A percentile compares a stretch with the other conserved stretches of the same genome.
These are phyloP conservation scores for Kalmanozyma brasiliensis DNA, from an alignment of 1,284 basidiomycete genomes.

Conservation along the genomic window DNA sequence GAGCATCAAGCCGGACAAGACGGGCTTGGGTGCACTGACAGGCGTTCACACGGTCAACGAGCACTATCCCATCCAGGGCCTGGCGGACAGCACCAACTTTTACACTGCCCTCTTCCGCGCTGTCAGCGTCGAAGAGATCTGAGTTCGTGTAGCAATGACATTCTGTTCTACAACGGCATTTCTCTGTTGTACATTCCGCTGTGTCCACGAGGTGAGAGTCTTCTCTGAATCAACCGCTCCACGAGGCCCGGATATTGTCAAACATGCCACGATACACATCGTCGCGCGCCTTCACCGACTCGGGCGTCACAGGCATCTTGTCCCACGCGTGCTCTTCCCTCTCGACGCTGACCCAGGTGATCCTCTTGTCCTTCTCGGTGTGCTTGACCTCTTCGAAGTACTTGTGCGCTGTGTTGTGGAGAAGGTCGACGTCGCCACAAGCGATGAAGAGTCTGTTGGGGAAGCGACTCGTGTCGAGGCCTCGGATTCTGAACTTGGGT, in stretches of 20 bases:
- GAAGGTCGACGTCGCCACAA: constrained; percentile 49
- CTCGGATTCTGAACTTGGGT: constrained; percentile 37
- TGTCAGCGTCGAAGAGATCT: constrained; percentile 63
- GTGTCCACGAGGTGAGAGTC: not conserved
- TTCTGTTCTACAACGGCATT: not conserved
- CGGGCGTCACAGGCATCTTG: constrained; percentile 42
- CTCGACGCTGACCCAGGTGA: constrained; percentile 38
- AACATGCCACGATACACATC: constrained; percentile 28
- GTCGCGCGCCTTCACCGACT: constrained; percentile 32
- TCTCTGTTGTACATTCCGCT: not conserved
- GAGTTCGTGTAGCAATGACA: not conserved
- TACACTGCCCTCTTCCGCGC: constrained; percentile 71
- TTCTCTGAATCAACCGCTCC: constrained; percentile 4
- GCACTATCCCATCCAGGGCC: constrained; percentile 69
- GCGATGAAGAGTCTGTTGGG: constrained; percentile 48
- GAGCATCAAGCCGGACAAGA: constrained; percentile 65
- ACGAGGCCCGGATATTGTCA: constrained; percentile 21
- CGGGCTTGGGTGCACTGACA: constrained; percentile 66
- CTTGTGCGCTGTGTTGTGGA: constrained; percentile 39
- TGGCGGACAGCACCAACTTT: constrained; percentile 70
- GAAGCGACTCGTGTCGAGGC: constrained; percentile 35
- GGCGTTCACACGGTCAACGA: constrained; percentile 78
- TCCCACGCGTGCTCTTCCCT: constrained; percentile 61
- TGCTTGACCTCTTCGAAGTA: constrained; percentile 45
- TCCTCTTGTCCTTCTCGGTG: constrained; percentile 26